Evolutionary conservation across 805 yeast species (phyloP).

Genomic region (Teunomyces barrocoloradensis): DNA sequence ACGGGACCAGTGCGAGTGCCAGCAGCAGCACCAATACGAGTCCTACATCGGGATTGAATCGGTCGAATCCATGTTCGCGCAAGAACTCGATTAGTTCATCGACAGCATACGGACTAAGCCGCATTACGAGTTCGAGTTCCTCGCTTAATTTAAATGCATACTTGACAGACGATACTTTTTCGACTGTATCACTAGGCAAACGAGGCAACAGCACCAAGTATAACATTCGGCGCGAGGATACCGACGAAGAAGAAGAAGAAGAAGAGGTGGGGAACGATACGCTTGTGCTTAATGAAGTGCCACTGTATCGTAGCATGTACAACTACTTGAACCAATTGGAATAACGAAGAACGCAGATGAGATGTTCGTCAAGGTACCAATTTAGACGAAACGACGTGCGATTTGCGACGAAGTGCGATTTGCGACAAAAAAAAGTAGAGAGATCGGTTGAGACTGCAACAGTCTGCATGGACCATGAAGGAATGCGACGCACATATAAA

Average conservation of each 20-base stretch:
- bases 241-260: neutral
- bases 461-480: neutral
- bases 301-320: neutral
- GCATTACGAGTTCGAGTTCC: slow-evolving; percentile 39
- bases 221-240: neutral
- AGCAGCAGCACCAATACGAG: slow-evolving; percentile 3
- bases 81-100: slow-evolving; percentile 27
- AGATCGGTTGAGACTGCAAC: neutral
- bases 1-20: neutral
- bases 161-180: slow-evolving; percentile 31
- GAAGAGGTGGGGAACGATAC: slow-evolving; percentile 6
- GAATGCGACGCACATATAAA: neutral
- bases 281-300: slow-evolving; percentile 2
- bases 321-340: slow-evolving; percentile 5
- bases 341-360: neutral
- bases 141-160: slow-evolving; percentile 42
- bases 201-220: slow-evolving; percentile 2
- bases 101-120: slow-evolving; percentile 22
- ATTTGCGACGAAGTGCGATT: too few relatives aligned
- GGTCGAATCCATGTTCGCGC: slow-evolving; percentile 15
- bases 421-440: too few relatives aligned
- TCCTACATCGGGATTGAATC: neutral
- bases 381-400: neutral
- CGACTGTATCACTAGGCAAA: neutral
- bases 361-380: neutral